These are phyloP conservation scores for Crithidia acanthocephali DNA, from an alignment of 208 protist species.

Conservation along the genomic window DNA sequence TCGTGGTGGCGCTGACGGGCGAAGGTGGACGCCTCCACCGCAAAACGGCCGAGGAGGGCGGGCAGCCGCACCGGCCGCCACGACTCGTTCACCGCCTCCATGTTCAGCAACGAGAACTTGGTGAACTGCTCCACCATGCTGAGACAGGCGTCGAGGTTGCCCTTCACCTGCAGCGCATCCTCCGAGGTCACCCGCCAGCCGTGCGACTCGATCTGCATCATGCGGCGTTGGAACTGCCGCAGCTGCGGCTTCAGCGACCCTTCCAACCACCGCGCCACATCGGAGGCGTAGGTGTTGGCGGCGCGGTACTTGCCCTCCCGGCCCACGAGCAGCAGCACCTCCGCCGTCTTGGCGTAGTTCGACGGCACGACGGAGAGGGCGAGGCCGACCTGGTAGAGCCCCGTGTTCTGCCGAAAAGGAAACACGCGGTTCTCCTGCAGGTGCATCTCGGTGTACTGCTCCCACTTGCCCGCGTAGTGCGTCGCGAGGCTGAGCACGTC, in stretches of 20 bases:
- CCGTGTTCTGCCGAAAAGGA: conserved; percentile 71
- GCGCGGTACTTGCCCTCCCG: conserved; percentile 71
- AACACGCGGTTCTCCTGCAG: conserved; percentile 59
- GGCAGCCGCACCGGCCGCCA: conserved; percentile 76
- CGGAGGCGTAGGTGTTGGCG: conserved; percentile 71
- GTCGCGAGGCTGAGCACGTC: conserved; percentile 47
- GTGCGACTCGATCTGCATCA: conserved; percentile 60
- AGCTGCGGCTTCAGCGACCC: conserved; percentile 80
- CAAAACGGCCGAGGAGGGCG: conserved; percentile 58
- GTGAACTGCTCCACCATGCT: conserved; percentile 73
- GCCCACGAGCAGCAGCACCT: conserved; percentile 86
- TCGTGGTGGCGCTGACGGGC: conserved; percentile 33
- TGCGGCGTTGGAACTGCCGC: conserved; percentile 56
- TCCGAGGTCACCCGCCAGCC: conserved; percentile 60
- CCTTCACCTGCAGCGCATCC: conserved; percentile 61
- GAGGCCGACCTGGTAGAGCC: conserved; percentile 64
- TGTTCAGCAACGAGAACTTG: conserved; percentile 74
- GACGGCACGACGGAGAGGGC: conserved; percentile 80
- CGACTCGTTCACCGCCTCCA: conserved; percentile 73
- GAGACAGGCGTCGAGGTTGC: conserved; percentile 74
- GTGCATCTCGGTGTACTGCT: conserved; percentile 54
- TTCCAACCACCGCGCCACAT: conserved; percentile 76
- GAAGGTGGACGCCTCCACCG: conserved; percentile 39
- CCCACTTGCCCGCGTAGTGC: conserved; percentile 69
- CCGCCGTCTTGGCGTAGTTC: conserved; percentile 37